These are phyloP conservation scores for Emmonsiellopsis sp. DNA, from an alignment of 2,329 filamentous ascomycete species.

Conservation along the genomic window DNA sequence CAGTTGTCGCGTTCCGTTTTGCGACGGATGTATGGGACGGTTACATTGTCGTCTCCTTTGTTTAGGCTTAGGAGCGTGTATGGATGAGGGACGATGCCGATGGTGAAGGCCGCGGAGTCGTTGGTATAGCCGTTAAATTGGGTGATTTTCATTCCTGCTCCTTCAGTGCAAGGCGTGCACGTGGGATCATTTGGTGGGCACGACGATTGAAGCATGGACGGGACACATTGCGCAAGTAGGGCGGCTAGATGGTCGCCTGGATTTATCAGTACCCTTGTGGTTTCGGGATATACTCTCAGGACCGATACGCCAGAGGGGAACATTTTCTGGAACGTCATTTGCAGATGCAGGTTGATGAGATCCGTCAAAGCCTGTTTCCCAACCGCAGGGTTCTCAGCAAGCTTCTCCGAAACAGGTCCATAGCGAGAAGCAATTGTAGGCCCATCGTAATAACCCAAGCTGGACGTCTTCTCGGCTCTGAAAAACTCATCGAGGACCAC, in stretches of 20 bases:
- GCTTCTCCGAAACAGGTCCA: constrained; percentile 53
- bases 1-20: constrained; percentile 68
- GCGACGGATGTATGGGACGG: constrained; percentile 56
- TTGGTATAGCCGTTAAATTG: constrained; percentile 63
- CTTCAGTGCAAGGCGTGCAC: constrained; percentile 65
- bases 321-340: constrained; percentile 71
- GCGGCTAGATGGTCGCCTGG: constrained; percentile 64
- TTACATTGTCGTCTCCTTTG: constrained; percentile 50
- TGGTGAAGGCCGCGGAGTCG: constrained; percentile 62
- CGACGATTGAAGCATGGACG: constrained; percentile 61
- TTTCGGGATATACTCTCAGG: constrained; percentile 66
- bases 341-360: constrained; percentile 77
- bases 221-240: constrained; percentile 66
- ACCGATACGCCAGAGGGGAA: constrained; percentile 72
- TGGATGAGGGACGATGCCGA: constrained; percentile 84
- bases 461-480: constrained; percentile 55
- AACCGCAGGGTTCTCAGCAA: constrained; percentile 47
- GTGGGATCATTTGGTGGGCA: constrained; percentile 74
- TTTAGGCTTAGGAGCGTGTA: constrained; percentile 69
- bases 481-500: constrained; percentile 54
- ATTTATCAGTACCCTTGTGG: constrained; percentile 63
- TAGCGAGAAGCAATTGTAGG: constrained; percentile 58
- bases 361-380: constrained; percentile 59
- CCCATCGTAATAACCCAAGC: constrained; percentile 70
- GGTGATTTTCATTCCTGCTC: constrained; percentile 56